Conservation (phyloP, 208 protist genomes). For the Trypanosoma avium region DNA sequence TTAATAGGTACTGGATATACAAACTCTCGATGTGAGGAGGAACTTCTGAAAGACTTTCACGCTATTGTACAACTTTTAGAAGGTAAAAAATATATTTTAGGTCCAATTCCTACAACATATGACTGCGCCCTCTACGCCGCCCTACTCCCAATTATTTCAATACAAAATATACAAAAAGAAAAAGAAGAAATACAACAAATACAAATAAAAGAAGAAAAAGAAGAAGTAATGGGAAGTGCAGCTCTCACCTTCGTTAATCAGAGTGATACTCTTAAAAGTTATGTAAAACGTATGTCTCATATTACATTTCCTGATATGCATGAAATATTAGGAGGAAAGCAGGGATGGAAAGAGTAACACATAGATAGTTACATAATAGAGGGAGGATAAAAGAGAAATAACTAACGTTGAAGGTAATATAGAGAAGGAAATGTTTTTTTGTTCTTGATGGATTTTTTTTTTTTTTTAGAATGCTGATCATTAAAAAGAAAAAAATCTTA, state of each 20-base stretch:
- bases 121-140: slow-evolving; percentile 72
- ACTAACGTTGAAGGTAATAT: too few relatives aligned
- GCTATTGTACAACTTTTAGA: slow-evolving; percentile 52
- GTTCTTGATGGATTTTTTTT: too few relatives aligned
- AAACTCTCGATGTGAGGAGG: slow-evolving; percentile 40
- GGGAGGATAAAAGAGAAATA: too few relatives aligned
- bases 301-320: slow-evolving; percentile 49
- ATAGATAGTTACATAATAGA: too few relatives aligned
- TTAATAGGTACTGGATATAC: slow-evolving; percentile 17
- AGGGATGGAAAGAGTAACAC: not conserved
- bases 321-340: slow-evolving; percentile 27
- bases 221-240: slow-evolving; percentile 35
- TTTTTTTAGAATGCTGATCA: too few relatives aligned
- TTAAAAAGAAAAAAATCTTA: too few relatives aligned
- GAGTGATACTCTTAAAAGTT: slow-evolving; percentile 51
- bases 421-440: too few relatives aligned
- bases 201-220: too few relatives aligned
- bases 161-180: too few relatives aligned
- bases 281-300: slow-evolving; percentile 52
- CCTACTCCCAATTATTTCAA: slow-evolving; percentile 53
- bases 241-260: slow-evolving; percentile 47
- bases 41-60: slow-evolving; percentile 43
- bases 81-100: slow-evolving; percentile 42
- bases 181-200: too few relatives aligned
- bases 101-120: slow-evolving; percentile 39